Conservation (phyloP, 2,329 filamentous ascomycete genomes). For the Paramyrothecium roridum region DNA sequence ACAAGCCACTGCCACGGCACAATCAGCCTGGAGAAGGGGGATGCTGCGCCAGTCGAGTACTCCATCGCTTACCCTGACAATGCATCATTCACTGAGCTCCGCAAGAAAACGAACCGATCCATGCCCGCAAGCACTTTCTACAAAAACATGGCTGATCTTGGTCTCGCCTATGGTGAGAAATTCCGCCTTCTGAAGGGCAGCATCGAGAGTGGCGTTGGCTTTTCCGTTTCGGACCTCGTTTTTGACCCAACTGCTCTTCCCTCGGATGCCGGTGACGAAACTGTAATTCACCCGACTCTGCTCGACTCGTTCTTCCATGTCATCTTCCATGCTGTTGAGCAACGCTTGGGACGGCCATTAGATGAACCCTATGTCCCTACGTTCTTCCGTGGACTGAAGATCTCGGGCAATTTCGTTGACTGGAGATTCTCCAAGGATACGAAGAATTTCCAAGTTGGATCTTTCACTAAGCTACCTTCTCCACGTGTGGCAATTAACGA, state of each 20-base stretch:
- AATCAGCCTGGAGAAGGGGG: constrained; percentile 13
- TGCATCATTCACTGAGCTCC: constrained; percentile 7
- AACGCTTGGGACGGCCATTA: constrained; percentile 14
- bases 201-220: constrained; percentile 18
- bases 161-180: constrained; percentile 17
- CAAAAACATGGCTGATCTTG: constrained; percentile 16
- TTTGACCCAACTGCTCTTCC: constrained; percentile 13
- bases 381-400: constrained; percentile 15
- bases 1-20: constrained; percentile 17
- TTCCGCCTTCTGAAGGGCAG: constrained; percentile 16
- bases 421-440: constrained; percentile 8
- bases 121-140: constrained; percentile 15
- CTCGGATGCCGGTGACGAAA: constrained; percentile 15
- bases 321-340: constrained; percentile 19
- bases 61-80: constrained; percentile 6
- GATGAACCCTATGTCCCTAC: constrained; percentile 20
- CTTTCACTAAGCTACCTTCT: constrained; percentile 17
- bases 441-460: constrained; percentile 13
- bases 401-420: constrained; percentile 15
- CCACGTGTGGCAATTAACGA: constrained; percentile 19
- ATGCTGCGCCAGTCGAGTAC: constrained; percentile 10
- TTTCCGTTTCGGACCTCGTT: constrained; percentile 12
- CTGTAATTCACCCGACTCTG: constrained; percentile 16
- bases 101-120: constrained; percentile 16
- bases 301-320: constrained; percentile 21